Percentiles rank a stretch among this genome's conserved stretches.
Conservation (phyloP, 2,329 filamentous ascomycete genomes). For the Dothiorella sarmentorum region DNA sequence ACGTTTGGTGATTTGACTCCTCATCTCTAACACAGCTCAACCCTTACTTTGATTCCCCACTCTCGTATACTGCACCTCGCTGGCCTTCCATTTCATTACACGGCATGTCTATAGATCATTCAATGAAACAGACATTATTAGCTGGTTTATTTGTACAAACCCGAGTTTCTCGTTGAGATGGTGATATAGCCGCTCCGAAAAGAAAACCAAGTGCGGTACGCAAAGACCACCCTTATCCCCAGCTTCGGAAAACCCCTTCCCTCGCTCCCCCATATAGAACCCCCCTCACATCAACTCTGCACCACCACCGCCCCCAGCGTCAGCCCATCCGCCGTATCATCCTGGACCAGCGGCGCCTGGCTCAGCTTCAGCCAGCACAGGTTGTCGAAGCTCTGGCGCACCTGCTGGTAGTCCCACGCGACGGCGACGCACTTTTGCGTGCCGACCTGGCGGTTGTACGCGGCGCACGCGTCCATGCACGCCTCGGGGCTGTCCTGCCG, state of each 20-base stretch:
- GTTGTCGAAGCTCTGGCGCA: conserved; percentile 8
- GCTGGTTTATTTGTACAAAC: too few species aligned
- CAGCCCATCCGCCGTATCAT: not conserved
- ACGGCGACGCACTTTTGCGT: conserved; percentile 9
- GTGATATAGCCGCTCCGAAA: too few species aligned
- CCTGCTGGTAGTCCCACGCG: conserved; percentile 11
- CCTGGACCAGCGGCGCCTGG: not conserved
- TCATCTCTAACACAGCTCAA: too few species aligned
- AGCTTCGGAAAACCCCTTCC: too few species aligned
- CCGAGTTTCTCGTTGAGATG: too few species aligned
- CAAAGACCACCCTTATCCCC: too few species aligned
- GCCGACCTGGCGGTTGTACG: conserved; percentile 1
- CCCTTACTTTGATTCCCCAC: not conserved
- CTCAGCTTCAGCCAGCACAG: conserved; percentile 6
- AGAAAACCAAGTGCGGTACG: too few species aligned
- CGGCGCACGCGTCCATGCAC: conserved; percentile 7
- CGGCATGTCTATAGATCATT: not conserved
- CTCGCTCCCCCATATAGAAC: too few species aligned
- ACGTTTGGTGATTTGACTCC: not conserved
- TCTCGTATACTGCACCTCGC: not conserved
- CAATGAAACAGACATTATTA: not conserved
- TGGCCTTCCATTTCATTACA: not conserved
- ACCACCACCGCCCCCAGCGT: not conserved
- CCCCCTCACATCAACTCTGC: not conserved
- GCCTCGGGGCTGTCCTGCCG: not conserved